A percentile compares a stretch with the other conserved stretches of the same genome.
phyloP scores from a whole-genome alignment of 2,329 filamentous ascomycete species.

The Claviceps paspali region DNA sequence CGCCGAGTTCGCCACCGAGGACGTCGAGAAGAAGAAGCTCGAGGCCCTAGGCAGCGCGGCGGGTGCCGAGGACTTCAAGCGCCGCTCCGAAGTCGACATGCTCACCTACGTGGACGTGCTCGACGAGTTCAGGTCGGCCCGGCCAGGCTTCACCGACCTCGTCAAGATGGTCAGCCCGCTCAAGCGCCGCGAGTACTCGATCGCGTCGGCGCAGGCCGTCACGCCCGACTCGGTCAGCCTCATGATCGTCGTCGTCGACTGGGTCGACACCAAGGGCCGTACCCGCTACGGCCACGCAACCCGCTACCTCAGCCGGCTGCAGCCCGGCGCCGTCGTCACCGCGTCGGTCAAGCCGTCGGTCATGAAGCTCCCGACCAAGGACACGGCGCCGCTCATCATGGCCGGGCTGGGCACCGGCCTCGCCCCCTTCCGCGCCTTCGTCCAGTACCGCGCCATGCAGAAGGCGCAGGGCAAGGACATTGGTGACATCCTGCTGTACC shows the following conservation, averaged over 20 bases:
- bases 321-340: slow-evolving; percentile 63
- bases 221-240: slow-evolving; percentile 79
- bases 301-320: slow-evolving; percentile 67
- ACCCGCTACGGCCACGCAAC: slow-evolving; percentile 88
- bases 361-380: slow-evolving; percentile 88
- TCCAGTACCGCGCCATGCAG: slow-evolving; percentile 95
- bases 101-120: slow-evolving; percentile 83
- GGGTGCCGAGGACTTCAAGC: slow-evolving; percentile 82
- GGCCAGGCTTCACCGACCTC: slow-evolving; percentile 76
- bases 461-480: slow-evolving; percentile 96
- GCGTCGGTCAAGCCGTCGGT: slow-evolving; percentile 95
- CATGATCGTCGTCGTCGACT: slow-evolving; percentile 94
- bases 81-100: slow-evolving; percentile 77
- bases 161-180: slow-evolving; percentile 75
- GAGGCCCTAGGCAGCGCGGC: slow-evolving; percentile 61
- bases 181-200: slow-evolving; percentile 98
- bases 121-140: slow-evolving; percentile 78
- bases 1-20: slow-evolving; percentile 70
- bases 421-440: slow-evolving; percentile 96
- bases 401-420: slow-evolving; percentile 95
- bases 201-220: slow-evolving; percentile 91
- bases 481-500: slow-evolving; percentile 83
- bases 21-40: slow-evolving; percentile 68
- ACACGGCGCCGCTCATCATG: slow-evolving; percentile 94
- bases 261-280: slow-evolving; percentile 78